These are phyloP conservation scores for Athelia sp. DNA, from an alignment of 1,284 basidiomycete species.

Conservation along the genomic window DNA sequence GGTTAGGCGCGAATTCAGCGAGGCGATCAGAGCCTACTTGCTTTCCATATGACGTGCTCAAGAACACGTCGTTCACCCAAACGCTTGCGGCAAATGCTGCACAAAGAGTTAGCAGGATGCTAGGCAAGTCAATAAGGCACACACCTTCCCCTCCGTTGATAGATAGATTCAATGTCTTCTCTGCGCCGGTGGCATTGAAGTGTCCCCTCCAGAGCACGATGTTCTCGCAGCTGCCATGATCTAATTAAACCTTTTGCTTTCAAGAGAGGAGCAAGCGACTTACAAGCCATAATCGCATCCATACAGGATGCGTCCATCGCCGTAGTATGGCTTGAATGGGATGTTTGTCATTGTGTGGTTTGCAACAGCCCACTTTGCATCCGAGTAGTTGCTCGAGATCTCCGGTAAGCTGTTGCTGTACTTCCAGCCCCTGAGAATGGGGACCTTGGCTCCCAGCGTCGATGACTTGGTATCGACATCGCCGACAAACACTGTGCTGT, in stretches of 20 bases:
- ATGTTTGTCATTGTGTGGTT: slow-evolving; percentile 68
- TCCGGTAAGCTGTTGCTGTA: slow-evolving; percentile 72
- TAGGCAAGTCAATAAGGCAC: slow-evolving; percentile 8
- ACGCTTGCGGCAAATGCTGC: slow-evolving; percentile 73
- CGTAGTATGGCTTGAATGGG: slow-evolving; percentile 61
- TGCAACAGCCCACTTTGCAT: slow-evolving; percentile 58
- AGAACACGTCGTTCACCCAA: slow-evolving; percentile 73
- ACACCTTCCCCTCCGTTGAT: slow-evolving; percentile 77
- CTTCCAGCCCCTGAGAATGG: slow-evolving; percentile 55
- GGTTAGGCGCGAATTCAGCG: slow-evolving; percentile 2
- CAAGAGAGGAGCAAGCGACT: slow-evolving; percentile 29
- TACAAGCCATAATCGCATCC: slow-evolving; percentile 82
- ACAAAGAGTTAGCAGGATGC: background rate
- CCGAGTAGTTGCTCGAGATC: slow-evolving; percentile 47
- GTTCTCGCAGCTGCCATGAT: slow-evolving; percentile 63
- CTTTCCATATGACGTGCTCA: slow-evolving; percentile 71
- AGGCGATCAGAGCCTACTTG: slow-evolving; percentile 23
- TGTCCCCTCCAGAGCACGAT: slow-evolving; percentile 77
- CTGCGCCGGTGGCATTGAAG: slow-evolving; percentile 55
- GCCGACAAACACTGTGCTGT: slow-evolving; percentile 34
- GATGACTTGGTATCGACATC: slow-evolving; percentile 15
- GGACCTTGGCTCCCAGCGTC: slow-evolving; percentile 19
- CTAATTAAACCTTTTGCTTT: background rate
- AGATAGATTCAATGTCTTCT: slow-evolving; percentile 62
- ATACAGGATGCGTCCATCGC: slow-evolving; percentile 72